phyloP scores from a whole-genome alignment of 371 early-diverging fungal genomes.

The Entomophthora muscae region DNA sequence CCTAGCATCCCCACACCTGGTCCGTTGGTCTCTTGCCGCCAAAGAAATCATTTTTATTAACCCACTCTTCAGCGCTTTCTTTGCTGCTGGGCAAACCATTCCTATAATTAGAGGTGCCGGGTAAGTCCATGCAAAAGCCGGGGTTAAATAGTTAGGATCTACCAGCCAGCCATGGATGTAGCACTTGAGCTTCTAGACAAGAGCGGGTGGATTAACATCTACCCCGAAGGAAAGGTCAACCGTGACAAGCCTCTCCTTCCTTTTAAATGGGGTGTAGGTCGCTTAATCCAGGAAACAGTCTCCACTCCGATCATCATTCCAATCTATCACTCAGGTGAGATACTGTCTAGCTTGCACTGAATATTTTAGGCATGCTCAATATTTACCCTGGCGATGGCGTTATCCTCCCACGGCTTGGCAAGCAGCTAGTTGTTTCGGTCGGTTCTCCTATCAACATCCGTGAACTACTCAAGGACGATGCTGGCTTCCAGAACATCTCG shows the following conservation, averaged over 20 bases:
- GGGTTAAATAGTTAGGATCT: conserved; percentile 19
- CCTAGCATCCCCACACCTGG: conserved; percentile 16
- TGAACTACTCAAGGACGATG: not conserved
- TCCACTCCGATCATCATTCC: conserved; percentile 45
- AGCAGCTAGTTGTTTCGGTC: conserved; percentile 13
- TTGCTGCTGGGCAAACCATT: conserved; percentile 58
- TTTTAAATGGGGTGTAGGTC: conserved; percentile 77
- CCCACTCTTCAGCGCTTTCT: conserved; percentile 36
- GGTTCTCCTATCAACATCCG: conserved; percentile 19
- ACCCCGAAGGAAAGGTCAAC: conserved; percentile 65
- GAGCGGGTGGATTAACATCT: conserved; percentile 62
- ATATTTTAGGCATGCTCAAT: conserved; percentile 22
- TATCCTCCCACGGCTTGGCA: conserved; percentile 12
- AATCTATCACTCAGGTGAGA: conserved; percentile 38
- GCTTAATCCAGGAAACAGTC: conserved; percentile 55
- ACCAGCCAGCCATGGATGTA: conserved; percentile 65
- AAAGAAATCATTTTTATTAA: conserved; percentile 67
- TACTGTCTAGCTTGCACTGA: not conserved
- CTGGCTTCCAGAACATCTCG: not conserved
- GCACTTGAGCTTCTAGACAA: conserved; percentile 37
- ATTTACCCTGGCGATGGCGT: conserved; percentile 23
- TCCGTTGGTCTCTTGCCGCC: conserved; percentile 75
- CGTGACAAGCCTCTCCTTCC: conserved; percentile 40
- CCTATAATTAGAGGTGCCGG: conserved; percentile 72
- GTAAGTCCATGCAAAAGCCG: not conserved